Evolutionary conservation across 345 rosid species (phyloP), one percentile per base, ranked within the genome.

Genomic region (Citrus unshiu): DNA sequence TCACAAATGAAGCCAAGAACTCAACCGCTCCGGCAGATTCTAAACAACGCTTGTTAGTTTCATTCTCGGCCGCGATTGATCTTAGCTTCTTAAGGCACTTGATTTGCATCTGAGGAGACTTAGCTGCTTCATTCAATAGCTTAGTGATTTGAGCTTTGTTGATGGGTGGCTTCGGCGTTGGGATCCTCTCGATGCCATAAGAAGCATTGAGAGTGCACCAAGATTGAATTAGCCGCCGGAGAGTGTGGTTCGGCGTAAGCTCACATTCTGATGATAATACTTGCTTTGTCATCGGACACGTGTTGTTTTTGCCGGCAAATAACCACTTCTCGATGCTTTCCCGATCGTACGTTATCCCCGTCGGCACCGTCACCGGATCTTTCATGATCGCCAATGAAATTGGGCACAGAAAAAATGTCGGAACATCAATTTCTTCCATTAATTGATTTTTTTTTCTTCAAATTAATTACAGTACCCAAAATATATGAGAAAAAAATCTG

Each of bases 191-290:
- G 14, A 95, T 70, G 19, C 99, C 99, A 39, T 87, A 68, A 0
- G 95, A 90, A 35, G 97, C 97, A 54, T 95, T 92, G 64, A 95
- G 77, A 10, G 89, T 91, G 79, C 99, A 95, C 99, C 99, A 95
- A 19, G 98, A 89, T 79, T 95, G 99, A 70, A 95, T 88, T 58
- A 95, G 82, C 18, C 99, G 90, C 10, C 95, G 93, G 29, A 95
- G 89, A 59, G 96, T 95, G 80, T 92, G 93, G 84, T 95, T 95
- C 3, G 98, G 98, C 0, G 97, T 95, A 13, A 93, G 84, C 6
- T 95, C 98, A 25, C 82, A 74, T 49, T 85, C 88, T 6, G 83
- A 24, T 59, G 82, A 67, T 1, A 95, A 75, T 69, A 77, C 84
- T 73, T 88, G 97, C 78, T 91, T 95, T 9, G 99, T 92, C 49